These are phyloP conservation scores for Magnolia changhungtana DNA, from an alignment of 164 flowering plant genomes.

Conservation along the genomic window DNA sequence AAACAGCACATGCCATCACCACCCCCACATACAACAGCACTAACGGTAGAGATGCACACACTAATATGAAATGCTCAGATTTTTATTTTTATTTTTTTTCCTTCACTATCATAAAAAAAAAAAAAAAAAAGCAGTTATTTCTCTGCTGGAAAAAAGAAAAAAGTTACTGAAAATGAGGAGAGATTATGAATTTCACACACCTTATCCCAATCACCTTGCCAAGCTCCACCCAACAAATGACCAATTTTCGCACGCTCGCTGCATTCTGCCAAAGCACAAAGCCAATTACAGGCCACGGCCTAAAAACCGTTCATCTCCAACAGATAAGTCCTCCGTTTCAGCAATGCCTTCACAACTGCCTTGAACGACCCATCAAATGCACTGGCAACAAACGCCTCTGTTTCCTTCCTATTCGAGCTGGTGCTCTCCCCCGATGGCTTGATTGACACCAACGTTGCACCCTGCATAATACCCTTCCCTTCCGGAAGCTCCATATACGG, in stretches of 20 bases:
- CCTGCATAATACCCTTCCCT: constrained; percentile 12
- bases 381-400: constrained; percentile 14
- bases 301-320: constrained; percentile 20
- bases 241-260: background rate
- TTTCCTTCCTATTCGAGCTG: constrained; percentile 12
- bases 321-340: constrained; percentile 15
- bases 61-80: background rate
- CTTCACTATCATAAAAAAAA: background rate
- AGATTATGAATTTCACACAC: background rate
- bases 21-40: background rate
- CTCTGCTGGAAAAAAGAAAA: background rate
- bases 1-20: background rate
- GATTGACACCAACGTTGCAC: constrained; percentile 25
- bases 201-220: background rate
- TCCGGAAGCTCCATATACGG: constrained; percentile 21
- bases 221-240: background rate
- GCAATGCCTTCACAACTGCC: constrained; percentile 14
- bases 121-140: background rate
- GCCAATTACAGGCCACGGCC: background rate
- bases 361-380: constrained; percentile 14
- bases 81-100: background rate
- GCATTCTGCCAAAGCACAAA: background rate
- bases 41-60: background rate
- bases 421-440: constrained; percentile 11
- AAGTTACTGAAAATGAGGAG: background rate